Evolutionary conservation across 257 asterid species (phyloP), one percentile per base, ranked within the genome.

Genomic region (Plantago major): DNA sequence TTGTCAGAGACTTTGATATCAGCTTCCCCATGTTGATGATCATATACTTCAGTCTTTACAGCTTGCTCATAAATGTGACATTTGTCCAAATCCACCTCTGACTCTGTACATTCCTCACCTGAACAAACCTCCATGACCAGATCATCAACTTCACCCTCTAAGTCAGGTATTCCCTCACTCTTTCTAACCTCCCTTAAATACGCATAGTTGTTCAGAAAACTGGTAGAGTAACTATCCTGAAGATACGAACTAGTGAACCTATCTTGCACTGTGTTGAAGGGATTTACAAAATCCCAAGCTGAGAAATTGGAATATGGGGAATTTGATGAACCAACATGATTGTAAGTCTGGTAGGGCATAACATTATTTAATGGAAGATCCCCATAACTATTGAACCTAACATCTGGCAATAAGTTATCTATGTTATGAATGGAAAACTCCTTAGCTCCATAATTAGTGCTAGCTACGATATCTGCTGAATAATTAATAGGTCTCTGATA

Each of bases 121-220:
- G 54, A 42, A 40, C 26, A 12, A 19, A 10, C 49, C 42, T 46
- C 66, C 56, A 61, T 22, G 48, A 46, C 7, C 10, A 43, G 42
- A 42, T 53, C 69, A 44, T 43, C 62, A 22, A n/a, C 13, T 22
- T 42, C 60, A 53, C 51, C 52, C 55, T 64, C 54, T 33, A 64
- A 53, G 28, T 64, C 69, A 13, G 62, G 69, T 43, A 64, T 64
- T n/a, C 54, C 69, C 62, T 64, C 69, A 42, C 61, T 64, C 43
- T 64, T 44, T 44, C 62, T 42, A 11, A 64, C 4, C 37, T 55
- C 69, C 16, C 43, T 45, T 53, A 53, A 64, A 52, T 64, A 43
- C 42, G 30, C 42, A 44, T 19, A 44, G 22, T 61, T 10, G 19
- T 44, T n/a, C 10, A 8, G 6, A 53, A n/a, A 22, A 15, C 44